A percentile compares a stretch with the other conserved stretches of the same genome.
Conservation (phyloP, 352 stramenopile species). For the Phytopythium kandeliae region DNA sequence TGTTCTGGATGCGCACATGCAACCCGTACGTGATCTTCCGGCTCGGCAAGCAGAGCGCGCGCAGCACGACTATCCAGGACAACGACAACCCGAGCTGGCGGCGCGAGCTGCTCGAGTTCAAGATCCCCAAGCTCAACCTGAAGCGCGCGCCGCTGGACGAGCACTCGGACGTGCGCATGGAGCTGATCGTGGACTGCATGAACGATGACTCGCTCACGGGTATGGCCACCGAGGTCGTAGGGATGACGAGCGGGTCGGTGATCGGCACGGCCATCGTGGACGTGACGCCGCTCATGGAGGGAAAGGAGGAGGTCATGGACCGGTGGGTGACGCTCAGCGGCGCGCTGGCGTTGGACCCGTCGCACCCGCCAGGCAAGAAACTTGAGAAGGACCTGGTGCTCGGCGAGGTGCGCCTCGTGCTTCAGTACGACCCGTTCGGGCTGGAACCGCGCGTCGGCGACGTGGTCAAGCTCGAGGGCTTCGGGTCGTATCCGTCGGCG, state of each 20-base stretch:
- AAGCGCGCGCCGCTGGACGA: constrained; percentile 48
- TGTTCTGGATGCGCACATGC: constrained; percentile 81
- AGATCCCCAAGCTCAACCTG: constrained; percentile 62
- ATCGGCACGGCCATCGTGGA: constrained; percentile 67
- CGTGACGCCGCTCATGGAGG: constrained; percentile 64
- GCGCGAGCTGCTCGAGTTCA: constrained; percentile 66
- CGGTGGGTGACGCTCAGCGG: constrained; percentile 68
- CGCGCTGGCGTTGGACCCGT: constrained; percentile 12
- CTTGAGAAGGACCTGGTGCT: constrained; percentile 45
- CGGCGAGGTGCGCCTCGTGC: constrained; percentile 65
- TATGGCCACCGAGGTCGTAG: constrained; percentile 71
- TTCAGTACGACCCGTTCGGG: constrained; percentile 76
- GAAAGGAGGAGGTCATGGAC: constrained; percentile 77
- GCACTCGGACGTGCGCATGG: constrained; percentile 66
- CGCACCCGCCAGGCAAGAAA: constrained; percentile 26
- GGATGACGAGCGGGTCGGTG: constrained; percentile 69
- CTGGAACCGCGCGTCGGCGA: constrained; percentile 72
- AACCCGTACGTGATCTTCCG: constrained; percentile 86
- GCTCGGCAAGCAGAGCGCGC: constrained; percentile 57
- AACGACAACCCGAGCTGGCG: constrained; percentile 79
- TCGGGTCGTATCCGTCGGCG: constrained; percentile 64
- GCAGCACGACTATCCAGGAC: constrained; percentile 59
- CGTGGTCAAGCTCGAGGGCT: constrained; percentile 74
- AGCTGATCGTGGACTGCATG: constrained; percentile 77
- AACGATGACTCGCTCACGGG: constrained; percentile 78